Evolutionary conservation across 441 rosid species (phyloP).

Genomic region (Capsella rubella): DNA sequence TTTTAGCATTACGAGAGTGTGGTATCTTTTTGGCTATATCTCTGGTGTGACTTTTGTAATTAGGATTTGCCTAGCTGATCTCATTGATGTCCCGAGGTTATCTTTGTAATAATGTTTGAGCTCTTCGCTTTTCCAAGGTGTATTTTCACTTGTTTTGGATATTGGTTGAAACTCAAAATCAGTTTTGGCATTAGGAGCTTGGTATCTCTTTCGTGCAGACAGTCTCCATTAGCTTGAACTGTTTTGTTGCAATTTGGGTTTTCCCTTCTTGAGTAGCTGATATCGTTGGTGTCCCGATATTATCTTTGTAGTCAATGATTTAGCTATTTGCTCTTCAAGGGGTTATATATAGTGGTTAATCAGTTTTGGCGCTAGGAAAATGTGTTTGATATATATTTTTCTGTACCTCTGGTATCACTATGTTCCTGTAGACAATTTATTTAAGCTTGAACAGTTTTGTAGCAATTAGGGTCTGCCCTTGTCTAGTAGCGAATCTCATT

Average conservation of each 20-base stretch:
- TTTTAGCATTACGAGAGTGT: neutral
- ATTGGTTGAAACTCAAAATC: too few species aligned
- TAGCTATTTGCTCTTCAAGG: neutral
- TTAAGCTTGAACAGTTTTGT: conserved; percentile 1
- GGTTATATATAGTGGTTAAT: neutral
- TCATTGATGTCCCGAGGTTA: neutral
- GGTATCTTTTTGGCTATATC: neutral
- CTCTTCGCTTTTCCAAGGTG: neutral
- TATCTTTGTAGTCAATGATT: neutral
- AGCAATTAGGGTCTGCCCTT: conserved; percentile 20
- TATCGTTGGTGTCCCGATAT: neutral
- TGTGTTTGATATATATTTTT: neutral
- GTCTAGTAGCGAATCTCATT: conserved; percentile 1
- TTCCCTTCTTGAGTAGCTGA: neutral
- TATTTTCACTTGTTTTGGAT: neutral
- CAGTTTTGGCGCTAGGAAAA: neutral
- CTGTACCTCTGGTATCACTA: neutral
- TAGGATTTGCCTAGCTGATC: conserved; percentile 17
- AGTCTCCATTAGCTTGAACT: too few species aligned
- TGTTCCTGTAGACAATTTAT: neutral
- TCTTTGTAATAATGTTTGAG: neutral
- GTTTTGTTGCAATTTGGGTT: too few species aligned
- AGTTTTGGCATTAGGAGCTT: too few species aligned
- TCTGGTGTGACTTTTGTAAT: neutral
- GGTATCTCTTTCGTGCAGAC: neutral